phyloP scores from a whole-genome alignment of 345 rosid species.

The Moringa oleifera region DNA sequence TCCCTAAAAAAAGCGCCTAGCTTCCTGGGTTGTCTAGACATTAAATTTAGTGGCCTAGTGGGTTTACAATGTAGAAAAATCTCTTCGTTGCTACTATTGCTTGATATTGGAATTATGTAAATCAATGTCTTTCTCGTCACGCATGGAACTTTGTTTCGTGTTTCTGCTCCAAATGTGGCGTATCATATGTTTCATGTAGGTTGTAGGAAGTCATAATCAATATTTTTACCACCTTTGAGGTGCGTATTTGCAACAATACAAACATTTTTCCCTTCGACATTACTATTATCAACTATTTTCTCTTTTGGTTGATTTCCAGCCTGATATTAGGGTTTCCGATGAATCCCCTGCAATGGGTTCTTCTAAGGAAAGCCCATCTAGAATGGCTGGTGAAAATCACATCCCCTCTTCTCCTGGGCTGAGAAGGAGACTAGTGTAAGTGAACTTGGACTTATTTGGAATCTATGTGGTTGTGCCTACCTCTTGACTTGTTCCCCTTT shows the following conservation, averaged over 20 bases:
- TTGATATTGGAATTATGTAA: too few species aligned
- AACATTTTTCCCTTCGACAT: background rate
- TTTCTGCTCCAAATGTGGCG: too few species aligned
- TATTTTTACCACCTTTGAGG: too few species aligned
- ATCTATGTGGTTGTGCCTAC: constrained; percentile 1
- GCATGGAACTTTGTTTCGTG: too few species aligned
- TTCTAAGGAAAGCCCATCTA: constrained; percentile 33
- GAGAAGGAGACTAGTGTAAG: constrained; percentile 81
- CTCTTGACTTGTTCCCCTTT: background rate
- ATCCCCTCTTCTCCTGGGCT: constrained; percentile 56
- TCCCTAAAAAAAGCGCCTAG: too few species aligned
- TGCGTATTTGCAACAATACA: background rate
- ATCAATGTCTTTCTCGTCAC: too few species aligned
- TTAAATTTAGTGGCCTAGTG: too few species aligned
- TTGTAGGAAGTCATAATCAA: too few species aligned
- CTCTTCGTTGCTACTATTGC: too few species aligned
- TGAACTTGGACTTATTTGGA: constrained; percentile 6
- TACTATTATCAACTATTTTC: background rate
- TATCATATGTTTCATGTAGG: too few species aligned
- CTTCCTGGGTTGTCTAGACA: too few species aligned
- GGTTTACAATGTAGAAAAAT: too few species aligned
- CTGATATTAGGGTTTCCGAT: constrained; percentile 29
- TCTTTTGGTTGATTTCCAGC: constrained; percentile 26
- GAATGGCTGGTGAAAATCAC: constrained; percentile 32
- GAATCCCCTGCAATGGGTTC: constrained; percentile 31